Evolutionary conservation across 805 yeast species (phyloP).

Genomic region (Myxozyma udenii): DNA sequence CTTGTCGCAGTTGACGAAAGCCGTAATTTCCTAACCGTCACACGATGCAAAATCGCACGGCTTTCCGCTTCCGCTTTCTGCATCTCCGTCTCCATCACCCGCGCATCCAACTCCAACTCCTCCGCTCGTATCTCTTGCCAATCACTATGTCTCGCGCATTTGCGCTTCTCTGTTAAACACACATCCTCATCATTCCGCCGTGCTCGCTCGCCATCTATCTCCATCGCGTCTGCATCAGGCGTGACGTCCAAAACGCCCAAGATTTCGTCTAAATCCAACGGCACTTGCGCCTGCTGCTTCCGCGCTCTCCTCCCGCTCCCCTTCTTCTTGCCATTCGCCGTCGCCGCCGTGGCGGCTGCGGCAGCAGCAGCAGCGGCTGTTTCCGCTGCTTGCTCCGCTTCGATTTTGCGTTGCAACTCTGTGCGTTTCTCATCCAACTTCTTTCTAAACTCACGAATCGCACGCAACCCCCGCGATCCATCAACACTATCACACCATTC

Average conservation of each 20-base stretch:
- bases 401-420: not conserved
- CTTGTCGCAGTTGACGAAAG: too few relatives aligned
- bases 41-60: constrained; percentile 10
- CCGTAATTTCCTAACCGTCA: constrained; percentile 15
- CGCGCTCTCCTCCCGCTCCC: not conserved
- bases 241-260: not conserved
- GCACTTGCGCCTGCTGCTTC: constrained; percentile 6
- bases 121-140: constrained; percentile 31
- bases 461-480: constrained; percentile 13
- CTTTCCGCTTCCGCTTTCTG: constrained; percentile 10
- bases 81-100: constrained; percentile 10
- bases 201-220: not conserved
- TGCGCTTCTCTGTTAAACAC: constrained; percentile 28
- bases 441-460: constrained; percentile 6
- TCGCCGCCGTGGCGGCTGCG: not conserved
- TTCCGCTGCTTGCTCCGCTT: not conserved
- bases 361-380: constrained; percentile 1
- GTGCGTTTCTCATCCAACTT: constrained; percentile 5
- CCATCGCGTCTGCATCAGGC: not conserved
- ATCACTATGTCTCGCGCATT: constrained; percentile 26
- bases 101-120: constrained; percentile 25
- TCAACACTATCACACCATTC: constrained; percentile 21
- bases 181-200: constrained; percentile 13
- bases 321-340: not conserved
- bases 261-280: constrained; percentile 9